Base-by-base conservation (phyloP, 768 basidiomycete species). In the Hericium rajendrae region DNA sequence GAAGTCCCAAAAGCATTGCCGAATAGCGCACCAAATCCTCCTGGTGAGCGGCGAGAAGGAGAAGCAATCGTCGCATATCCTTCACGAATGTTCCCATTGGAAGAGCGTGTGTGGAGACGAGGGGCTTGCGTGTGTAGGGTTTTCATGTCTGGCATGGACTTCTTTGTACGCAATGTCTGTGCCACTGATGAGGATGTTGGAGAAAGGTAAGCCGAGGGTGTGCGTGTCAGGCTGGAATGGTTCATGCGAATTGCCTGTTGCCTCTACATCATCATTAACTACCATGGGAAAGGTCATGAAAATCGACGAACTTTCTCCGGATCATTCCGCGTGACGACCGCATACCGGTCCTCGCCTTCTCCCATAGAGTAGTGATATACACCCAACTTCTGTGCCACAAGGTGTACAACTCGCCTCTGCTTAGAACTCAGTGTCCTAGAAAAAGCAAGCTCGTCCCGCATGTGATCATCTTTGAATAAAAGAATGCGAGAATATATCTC, bases 101-200 rank as follows among this genome's bases (percentile, higher is more conserved):
- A 93, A 16, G 89, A 78, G 59, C 90, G 86, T 15, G 86, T 85
- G 57, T 74, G 82, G 50, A 93, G 79, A 53, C 90, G 86, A 38
- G 88, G 90, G 1, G 86, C 85, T 65, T 85, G 83, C 16, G 84
- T 77, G 59, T 91, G 90, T 61, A 92, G 72, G 15, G 87, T 87
- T 74, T 91, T 91, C 83, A 97, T 85, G 71, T 97, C 93, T 2
- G 97, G 97, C 97, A 98, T 98, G 22, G 93, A 95, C 74, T 97
- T 97, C 78, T 98, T 98, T 71, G 86, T 84, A 43, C 94, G 85
- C 55, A 97, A 80, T 43, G 83, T 76, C 55, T 66, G 74, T 16
- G 70, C 69, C 50, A 74, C 77, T 71, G 73, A 57, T 73, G 77
- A 65, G 56, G 55, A 62, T 66, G 67, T 66, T 69, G 85, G 78